A percentile compares a stretch with the other conserved stretches of the same genome.
Conservation (phyloP, 2,329 filamentous ascomycete genomes). For the Verticillium nonalfalfae region DNA sequence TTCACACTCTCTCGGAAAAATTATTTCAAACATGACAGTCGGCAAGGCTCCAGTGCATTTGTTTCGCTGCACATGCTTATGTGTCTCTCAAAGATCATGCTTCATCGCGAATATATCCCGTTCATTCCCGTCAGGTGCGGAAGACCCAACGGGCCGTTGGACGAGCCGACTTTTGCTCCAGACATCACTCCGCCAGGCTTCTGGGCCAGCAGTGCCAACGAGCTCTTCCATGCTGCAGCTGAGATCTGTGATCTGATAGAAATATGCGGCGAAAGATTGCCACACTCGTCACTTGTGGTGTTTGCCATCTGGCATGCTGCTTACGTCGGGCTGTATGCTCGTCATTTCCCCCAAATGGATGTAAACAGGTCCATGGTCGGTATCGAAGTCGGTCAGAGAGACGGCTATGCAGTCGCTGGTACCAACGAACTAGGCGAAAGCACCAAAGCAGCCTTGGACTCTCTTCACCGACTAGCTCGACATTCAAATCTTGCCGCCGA, state of each 20-base stretch:
- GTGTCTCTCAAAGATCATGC: constrained; percentile 59
- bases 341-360: constrained; percentile 66
- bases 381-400: constrained; percentile 22
- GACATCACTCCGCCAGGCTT: constrained; percentile 45
- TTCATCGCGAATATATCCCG: constrained; percentile 63
- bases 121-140: constrained; percentile 54
- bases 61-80: constrained; percentile 62
- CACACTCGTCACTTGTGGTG: constrained; percentile 61
- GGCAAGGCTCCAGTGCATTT: constrained; percentile 57
- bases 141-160: constrained; percentile 48
- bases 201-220: constrained; percentile 56
- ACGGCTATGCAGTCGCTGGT: constrained; percentile 29
- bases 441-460: constrained; percentile 3
- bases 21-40: constrained; percentile 59
- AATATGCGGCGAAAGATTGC: constrained; percentile 54
- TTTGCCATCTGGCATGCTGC: constrained; percentile 63
- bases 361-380: constrained; percentile 43
- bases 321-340: constrained; percentile 60
- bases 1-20: constrained; percentile 55
- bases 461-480: constrained; percentile 1
- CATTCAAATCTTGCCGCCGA: constrained; percentile 6
- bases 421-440: constrained; percentile 23
- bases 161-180: constrained; percentile 47
- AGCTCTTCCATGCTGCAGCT: constrained; percentile 55
- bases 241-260: constrained; percentile 60